A percentile compares a stretch with the other conserved stretches of the same genome.
Evolutionary conservation across 140 eudicot genomes (phyloP).

Genomic region (Stevia rebaudiana): DNA sequence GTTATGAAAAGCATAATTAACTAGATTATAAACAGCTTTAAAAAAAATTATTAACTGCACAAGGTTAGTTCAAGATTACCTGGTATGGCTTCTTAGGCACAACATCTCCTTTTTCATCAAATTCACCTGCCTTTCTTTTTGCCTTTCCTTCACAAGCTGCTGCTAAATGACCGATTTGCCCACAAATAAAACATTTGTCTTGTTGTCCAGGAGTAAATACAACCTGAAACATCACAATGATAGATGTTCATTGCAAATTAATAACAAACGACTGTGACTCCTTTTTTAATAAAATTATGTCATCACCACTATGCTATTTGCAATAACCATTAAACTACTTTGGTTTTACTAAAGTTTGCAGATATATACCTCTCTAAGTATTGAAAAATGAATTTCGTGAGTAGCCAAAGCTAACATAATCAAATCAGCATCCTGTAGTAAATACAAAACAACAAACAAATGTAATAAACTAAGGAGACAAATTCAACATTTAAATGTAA

Average conservation of each 20-base stretch:
- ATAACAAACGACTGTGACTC: neutral
- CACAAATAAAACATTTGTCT: constrained; percentile 86
- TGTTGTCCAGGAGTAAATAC: constrained; percentile 83
- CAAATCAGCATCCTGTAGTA: constrained; percentile 85
- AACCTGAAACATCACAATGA: constrained; percentile 43
- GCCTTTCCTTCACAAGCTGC: constrained; percentile 90
- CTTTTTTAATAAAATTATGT: neutral
- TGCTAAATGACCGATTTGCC: constrained; percentile 90
- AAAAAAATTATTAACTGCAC: neutral
- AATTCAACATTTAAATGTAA: neutral
- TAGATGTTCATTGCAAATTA: neutral
- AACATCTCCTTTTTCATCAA: constrained; percentile 82
- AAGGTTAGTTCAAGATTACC: constrained; percentile 28
- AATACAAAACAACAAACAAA: neutral
- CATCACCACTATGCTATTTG: neutral
- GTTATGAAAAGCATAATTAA: neutral
- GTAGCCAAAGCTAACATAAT: constrained; percentile 97
- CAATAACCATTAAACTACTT: neutral
- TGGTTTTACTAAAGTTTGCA: constrained; percentile 12
- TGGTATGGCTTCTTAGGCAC: constrained; percentile 92
- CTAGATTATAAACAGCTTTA: neutral
- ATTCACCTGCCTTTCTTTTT: constrained; percentile 90
- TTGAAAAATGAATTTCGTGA: constrained; percentile 96
- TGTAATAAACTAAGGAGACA: neutral
- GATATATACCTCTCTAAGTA: constrained; percentile 83